Base-by-base conservation (phyloP, 2,329 filamentous ascomycete species). In the Salinomyces thailandicus region DNA sequence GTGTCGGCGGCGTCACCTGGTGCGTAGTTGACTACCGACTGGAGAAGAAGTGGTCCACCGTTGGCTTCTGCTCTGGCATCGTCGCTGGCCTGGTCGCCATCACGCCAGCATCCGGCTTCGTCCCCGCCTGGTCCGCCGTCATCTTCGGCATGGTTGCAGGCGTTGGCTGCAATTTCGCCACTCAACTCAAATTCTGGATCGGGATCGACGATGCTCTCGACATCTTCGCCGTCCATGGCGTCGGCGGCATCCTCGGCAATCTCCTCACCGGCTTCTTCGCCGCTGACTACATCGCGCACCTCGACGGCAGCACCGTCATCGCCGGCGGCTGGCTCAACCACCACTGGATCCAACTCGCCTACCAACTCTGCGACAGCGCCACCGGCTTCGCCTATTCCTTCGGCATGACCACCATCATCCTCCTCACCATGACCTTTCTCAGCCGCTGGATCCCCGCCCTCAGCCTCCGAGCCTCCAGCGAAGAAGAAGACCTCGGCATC, bases 41-140 rank as follows among this genome's bases (percentile, higher is more conserved):
- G 33, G 85, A 93, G 64, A 74, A 77, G 53, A 93, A 93, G 66
- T 94, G 84, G 81, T 93, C 85, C 0, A 89, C 85, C 2, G 85
- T 94, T 17, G 86, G 86, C 2, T 93, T 93, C 70, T 94, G 86
- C 65, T 91, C 83, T 0, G 86, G 86, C 44, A 81, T 93, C 16
- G 81, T 94, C 51, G 81, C 85, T 20, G 86, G 86, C 14, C 71
- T 94, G 14, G 85, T 94, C 5, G 79, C 80, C 40, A 93, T 94
- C 47, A 94, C 86, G 6, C 86, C 86, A 5, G 86, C 81, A 19
- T 91, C 85, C 38, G 86, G 82, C 55, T 93, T 74, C 55, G 85
- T 93, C 11, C 84, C 85, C 7, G 73, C 81, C 1, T 94, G 85
- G 85, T 73, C 85, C 3, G 81, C 85, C 2, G 75, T 93, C 18